Evolutionary conservation across 495 filamentous ascomycete species (phyloP).

Genomic region (Xylaria curta): DNA sequence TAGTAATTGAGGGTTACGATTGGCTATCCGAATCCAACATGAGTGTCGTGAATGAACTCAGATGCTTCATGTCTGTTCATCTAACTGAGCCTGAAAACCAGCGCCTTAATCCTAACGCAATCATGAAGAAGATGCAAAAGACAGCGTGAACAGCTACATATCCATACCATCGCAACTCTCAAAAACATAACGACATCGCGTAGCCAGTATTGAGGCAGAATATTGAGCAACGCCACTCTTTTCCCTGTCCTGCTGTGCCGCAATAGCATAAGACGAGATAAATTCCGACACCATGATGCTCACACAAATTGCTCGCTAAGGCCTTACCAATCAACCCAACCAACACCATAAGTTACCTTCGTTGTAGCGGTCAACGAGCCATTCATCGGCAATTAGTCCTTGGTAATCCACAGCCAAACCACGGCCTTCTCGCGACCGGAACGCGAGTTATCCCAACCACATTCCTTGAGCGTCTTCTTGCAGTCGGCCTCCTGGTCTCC

Average conservation of each 20-base stretch:
- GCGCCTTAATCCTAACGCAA: neutral
- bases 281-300: neutral
- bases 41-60: neutral
- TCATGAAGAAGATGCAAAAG: neutral
- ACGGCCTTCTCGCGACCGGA: constrained; percentile 47
- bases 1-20: neutral
- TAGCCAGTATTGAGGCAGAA: neutral
- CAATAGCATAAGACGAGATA: neutral
- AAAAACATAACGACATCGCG: neutral
- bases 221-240: neutral
- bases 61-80: neutral
- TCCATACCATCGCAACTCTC: neutral
- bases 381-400: constrained; percentile 35
- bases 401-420: constrained; percentile 49
- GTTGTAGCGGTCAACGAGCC: neutral
- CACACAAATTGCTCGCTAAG: neutral
- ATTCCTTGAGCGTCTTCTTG: constrained; percentile 41
- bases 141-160: neutral
- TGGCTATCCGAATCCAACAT: neutral
- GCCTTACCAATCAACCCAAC: neutral
- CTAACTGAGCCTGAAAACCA: neutral
- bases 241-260: neutral
- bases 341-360: neutral
- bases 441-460: constrained; percentile 48
- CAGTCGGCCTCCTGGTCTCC: constrained; percentile 36